A percentile compares a stretch with the other conserved stretches of the same genome.
Evolutionary conservation across 768 basidiomycete genomes (phyloP).

Genomic region (Pisolithus marmoratus): DNA sequence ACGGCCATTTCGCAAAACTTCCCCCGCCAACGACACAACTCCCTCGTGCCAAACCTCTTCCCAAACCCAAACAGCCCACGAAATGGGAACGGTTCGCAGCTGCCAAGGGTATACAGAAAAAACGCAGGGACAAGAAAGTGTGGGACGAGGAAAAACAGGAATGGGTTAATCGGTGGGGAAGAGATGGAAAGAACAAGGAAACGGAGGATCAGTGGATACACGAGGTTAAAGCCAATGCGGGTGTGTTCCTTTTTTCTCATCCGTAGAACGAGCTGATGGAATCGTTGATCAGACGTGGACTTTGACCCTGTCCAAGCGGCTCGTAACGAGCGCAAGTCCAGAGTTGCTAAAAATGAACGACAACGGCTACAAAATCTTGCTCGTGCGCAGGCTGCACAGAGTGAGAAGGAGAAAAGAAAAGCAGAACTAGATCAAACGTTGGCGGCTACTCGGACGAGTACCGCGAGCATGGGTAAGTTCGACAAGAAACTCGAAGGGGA

Average conservation of each 20-base stretch:
- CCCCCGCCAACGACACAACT: conserved; percentile 72
- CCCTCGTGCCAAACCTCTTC: conserved; percentile 88
- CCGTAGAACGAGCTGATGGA: not conserved
- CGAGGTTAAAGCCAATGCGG: conserved; percentile 82
- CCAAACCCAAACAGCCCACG: conserved; percentile 86
- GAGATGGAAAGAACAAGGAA: conserved; percentile 83
- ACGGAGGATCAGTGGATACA: conserved; percentile 85
- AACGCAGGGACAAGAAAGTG: conserved; percentile 66
- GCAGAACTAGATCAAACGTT: conserved; percentile 70
- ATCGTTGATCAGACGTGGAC: conserved; percentile 53
- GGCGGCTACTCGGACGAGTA: conserved; percentile 72
- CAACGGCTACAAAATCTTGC: conserved; percentile 70
- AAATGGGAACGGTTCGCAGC: conserved; percentile 97
- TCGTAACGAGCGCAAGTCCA: conserved; percentile 71
- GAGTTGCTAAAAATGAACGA: conserved; percentile 79
- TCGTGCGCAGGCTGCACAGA: conserved; percentile 38
- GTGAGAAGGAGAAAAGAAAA: conserved; percentile 52
- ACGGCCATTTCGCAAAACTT: conserved; percentile 80
- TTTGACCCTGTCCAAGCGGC: conserved; percentile 74
- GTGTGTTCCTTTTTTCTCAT: conserved; percentile 36
- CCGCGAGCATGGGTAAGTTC: conserved; percentile 94
- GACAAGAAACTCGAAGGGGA: conserved; percentile 90
- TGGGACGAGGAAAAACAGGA: conserved; percentile 96
- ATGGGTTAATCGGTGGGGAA: conserved; percentile 90
- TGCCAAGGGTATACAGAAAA: conserved; percentile 89